phyloP scores from a whole-genome alignment of 306 rosid species.

The Aeschynomene evenia region DNA sequence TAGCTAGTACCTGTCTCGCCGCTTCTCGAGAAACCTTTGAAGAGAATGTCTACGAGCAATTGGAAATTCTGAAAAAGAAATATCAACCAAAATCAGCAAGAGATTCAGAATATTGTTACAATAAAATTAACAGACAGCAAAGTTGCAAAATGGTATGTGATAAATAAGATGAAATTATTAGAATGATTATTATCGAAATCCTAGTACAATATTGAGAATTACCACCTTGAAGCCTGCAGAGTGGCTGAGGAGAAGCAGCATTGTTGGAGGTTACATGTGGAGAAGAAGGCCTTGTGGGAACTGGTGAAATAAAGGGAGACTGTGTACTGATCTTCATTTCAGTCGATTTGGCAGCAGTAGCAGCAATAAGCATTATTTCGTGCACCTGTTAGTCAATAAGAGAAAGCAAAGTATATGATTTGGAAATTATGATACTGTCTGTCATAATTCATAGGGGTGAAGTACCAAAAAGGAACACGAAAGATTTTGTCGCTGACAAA shows the following conservation, averaged over 20 bases:
- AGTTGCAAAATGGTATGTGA: not conserved
- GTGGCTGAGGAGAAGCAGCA: slow-evolving; percentile 41
- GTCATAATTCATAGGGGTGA: no score
- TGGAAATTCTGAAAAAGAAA: slow-evolving; percentile 51
- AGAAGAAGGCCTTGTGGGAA: slow-evolving; percentile 46
- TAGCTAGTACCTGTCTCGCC: slow-evolving; percentile 56
- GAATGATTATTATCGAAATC: not conserved
- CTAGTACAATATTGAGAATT: slow-evolving; percentile 6
- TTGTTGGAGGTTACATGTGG: slow-evolving; percentile 39
- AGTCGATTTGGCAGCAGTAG: slow-evolving; percentile 52
- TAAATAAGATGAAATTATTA: not conserved
- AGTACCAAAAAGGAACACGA: no score
- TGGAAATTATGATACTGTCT: not conserved
- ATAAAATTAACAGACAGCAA: not conserved
- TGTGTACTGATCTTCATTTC: slow-evolving; percentile 41
- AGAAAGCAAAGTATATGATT: not conserved
- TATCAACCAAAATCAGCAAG: not conserved
- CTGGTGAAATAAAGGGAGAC: slow-evolving; percentile 42
- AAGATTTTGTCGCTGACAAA: no score
- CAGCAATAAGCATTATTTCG: slow-evolving; percentile 53
- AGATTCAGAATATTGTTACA: not conserved
- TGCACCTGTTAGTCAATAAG: slow-evolving; percentile 42
- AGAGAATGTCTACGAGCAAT: slow-evolving; percentile 68
- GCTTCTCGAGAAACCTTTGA: slow-evolving; percentile 66
- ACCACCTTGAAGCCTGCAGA: slow-evolving; percentile 60